A percentile compares a stretch with the other conserved stretches of the same genome.
Conservation (phyloP, 192 early-diverging fungal species). For the Backusella mclennaniae region DNA sequence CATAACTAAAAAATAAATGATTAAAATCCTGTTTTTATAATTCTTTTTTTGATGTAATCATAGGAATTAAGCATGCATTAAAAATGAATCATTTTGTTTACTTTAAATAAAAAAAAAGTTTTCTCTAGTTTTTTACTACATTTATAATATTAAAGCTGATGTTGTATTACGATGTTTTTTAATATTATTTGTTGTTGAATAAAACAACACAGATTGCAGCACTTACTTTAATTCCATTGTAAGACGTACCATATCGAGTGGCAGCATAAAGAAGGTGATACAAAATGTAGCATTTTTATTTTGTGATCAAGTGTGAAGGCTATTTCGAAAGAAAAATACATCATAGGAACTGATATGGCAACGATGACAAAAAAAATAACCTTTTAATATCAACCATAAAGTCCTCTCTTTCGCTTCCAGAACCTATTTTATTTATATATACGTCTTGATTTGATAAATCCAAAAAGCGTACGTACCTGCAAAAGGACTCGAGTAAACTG, state of each 20-base stretch:
- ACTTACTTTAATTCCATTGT: background rate
- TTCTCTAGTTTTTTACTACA: background rate
- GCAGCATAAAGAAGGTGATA: background rate
- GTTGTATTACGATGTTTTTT: background rate
- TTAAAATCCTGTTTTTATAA: background rate
- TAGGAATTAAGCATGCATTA: background rate
- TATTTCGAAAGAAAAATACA: too few relatives aligned
- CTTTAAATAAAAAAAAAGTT: background rate
- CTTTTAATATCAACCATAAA: background rate
- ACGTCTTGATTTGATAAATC: background rate
- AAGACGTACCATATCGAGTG: background rate
- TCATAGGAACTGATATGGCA: background rate
- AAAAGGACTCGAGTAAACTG: background rate
- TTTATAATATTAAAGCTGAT: background rate
- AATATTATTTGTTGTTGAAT: background rate
- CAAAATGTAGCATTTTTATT: background rate
- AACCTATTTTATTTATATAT: background rate
- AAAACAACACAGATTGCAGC: background rate
- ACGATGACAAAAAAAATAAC: background rate
- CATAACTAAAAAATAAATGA: background rate
- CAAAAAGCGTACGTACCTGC: background rate
- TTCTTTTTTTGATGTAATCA: background rate
- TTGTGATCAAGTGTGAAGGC: background rate
- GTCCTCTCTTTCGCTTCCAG: background rate
- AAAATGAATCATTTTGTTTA: background rate